A percentile compares a stretch with the other conserved stretches of the same genome.
phyloP scores from a whole-genome alignment of 2,329 filamentous ascomycete species.

The Fusarium mundagurra region DNA sequence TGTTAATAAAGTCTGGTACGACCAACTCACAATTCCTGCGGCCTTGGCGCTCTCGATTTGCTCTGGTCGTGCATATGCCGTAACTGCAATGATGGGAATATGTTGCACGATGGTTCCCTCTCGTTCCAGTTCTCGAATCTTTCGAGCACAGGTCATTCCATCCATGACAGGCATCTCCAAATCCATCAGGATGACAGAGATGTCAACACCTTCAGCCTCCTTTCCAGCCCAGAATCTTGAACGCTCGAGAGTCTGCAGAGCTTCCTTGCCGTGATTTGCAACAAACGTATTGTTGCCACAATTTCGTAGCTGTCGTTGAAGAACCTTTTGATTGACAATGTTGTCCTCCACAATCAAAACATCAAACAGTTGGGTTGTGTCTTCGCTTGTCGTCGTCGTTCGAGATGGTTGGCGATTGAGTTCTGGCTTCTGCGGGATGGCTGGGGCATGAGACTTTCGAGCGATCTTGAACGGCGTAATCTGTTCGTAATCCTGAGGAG shows the following conservation, averaged over 20 bases:
- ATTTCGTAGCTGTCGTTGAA: conserved; percentile 69
- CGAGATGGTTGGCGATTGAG: conserved; percentile 29
- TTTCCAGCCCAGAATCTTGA: conserved; percentile 66
- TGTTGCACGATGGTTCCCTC: conserved; percentile 70
- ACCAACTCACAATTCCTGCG: conserved; percentile 73
- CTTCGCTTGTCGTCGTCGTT: conserved; percentile 13
- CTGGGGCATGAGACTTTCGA: conserved; percentile 42
- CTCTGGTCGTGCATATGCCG: conserved; percentile 79
- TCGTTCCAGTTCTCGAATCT: conserved; percentile 74
- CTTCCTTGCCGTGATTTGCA: conserved; percentile 72
- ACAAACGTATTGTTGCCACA: conserved; percentile 69
- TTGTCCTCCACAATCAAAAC: conserved; percentile 76
- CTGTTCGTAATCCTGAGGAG: conserved; percentile 50
- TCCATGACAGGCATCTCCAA: conserved; percentile 88
- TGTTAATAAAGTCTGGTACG: neutral
- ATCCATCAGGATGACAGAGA: conserved; percentile 81
- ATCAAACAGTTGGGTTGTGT: conserved; percentile 54
- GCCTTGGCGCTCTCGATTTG: conserved; percentile 77
- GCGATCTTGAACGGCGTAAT: conserved; percentile 50
- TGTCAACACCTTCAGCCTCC: conserved; percentile 58
- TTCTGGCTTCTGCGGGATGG: conserved; percentile 26
- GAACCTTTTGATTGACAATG: conserved; percentile 72
- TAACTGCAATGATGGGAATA: conserved; percentile 85
- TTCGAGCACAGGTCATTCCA: conserved; percentile 76
- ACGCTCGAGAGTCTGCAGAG: conserved; percentile 64